Evolutionary conservation across 2,329 filamentous ascomycete species (phyloP).

Genomic region (Zalaria sp.): DNA sequence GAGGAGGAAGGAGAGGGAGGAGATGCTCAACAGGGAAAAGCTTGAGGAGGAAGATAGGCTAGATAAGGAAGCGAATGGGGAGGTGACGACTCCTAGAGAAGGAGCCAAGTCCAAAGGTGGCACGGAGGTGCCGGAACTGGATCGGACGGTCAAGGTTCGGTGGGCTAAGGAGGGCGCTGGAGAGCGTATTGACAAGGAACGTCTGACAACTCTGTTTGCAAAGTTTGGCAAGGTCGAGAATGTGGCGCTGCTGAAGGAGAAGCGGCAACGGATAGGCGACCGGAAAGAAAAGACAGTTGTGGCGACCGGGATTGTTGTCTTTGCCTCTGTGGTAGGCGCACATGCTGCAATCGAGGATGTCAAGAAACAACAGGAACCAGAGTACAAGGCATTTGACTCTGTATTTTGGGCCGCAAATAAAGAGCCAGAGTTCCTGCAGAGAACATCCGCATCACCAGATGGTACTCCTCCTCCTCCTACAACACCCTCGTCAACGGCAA

Average conservation of each 20-base stretch:
- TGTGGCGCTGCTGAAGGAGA: constrained; percentile 40
- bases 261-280: constrained; percentile 34
- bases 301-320: constrained; percentile 42
- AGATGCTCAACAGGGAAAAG: constrained; percentile 39
- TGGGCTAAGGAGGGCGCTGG: constrained; percentile 35
- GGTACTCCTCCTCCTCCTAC: not conserved
- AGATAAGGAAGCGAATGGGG: constrained; percentile 20
- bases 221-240: constrained; percentile 44
- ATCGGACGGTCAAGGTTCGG: constrained; percentile 44
- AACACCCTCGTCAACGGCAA: not conserved
- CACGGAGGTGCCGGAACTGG: constrained; percentile 35
- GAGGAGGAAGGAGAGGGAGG: constrained; percentile 40
- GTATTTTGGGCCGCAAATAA: constrained; percentile 38
- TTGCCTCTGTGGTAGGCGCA: constrained; percentile 41
- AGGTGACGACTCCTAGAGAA: not conserved
- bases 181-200: constrained; percentile 31
- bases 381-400: constrained; percentile 36
- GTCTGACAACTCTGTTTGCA: constrained; percentile 32
- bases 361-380: constrained; percentile 23
- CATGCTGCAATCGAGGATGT: constrained; percentile 41
- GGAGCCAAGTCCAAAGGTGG: not conserved
- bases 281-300: constrained; percentile 37
- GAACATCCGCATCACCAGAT: constrained; percentile 1
- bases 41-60: constrained; percentile 33
- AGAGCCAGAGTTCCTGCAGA: constrained; percentile 30